Base-by-base conservation (phyloP, 805 yeast genomes). In the Peterozyma toletana region DNA sequence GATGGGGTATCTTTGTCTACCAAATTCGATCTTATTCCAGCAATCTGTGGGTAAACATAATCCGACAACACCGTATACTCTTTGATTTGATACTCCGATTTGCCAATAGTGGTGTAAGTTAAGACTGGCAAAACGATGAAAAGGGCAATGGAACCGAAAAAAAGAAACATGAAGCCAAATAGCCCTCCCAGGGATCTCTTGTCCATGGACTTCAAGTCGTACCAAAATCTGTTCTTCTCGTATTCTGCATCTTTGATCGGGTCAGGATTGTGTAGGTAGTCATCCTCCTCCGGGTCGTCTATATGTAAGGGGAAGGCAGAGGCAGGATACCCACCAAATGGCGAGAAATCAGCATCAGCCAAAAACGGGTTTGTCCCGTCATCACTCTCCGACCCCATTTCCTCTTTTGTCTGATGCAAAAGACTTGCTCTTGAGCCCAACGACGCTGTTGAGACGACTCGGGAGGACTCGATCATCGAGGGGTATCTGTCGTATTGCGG, bases 311-410 rank as follows among this genome's bases (percentile, higher is more conserved):
- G 96, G 64, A 87, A 86, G 11, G 84, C 78, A 33, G 83, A 68
- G 17, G 91, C 90, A 1, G 96, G 96, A 62, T 83, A 86, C 14
- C 95, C 96, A 42, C 96, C 96, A 63, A 87, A 87, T 3, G 96
- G 96, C 43, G 79, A 73, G 50, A 77, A 77, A 53, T 79, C 86
- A 30, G 75, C 71, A 48, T 67, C 73, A 34, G 59, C 60, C 33
- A 65, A 48, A 45, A 63, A 62, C 18, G 68, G 70, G 44, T 67
- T 60, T 9, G 59, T 39, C 15, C 14, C 13, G 14, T 14, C 15
- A 31, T 31, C 34, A 9, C 34, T 31, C 9, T 13, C 13, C 15
- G 34, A 31, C 5, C 14, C 13, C 13, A 13, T 14, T 13, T 31
- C 21, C 30, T 30, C 9, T 15, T 27, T 43, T 31, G 21, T 38